Conservation (phyloP, 2,329 filamentous ascomycete genomes). For the Biscogniauxia mediterranea region DNA sequence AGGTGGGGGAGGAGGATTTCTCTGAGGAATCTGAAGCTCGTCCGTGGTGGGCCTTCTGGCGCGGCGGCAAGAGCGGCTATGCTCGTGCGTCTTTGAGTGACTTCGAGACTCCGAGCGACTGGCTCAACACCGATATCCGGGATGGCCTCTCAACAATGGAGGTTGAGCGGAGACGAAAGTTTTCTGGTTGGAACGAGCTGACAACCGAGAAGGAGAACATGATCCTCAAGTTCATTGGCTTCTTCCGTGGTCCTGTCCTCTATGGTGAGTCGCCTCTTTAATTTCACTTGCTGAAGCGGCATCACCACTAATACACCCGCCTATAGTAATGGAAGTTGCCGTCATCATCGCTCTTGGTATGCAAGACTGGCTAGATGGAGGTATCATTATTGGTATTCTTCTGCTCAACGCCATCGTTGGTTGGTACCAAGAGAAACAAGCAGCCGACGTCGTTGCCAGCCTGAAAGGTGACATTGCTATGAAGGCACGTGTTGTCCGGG, state of each 20-base stretch:
- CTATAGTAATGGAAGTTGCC: constrained; percentile 69
- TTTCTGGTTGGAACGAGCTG: constrained; percentile 70
- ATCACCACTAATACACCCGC: constrained; percentile 9
- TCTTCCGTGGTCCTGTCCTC: constrained; percentile 74
- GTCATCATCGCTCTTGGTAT: constrained; percentile 70
- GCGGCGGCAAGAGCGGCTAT: constrained; percentile 27
- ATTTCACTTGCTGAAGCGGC: background rate
- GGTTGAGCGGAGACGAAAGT: constrained; percentile 63
- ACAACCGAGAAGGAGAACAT: constrained; percentile 73
- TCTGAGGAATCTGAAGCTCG: constrained; percentile 23
- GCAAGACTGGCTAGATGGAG: constrained; percentile 70
- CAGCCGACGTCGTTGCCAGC: constrained; percentile 68
- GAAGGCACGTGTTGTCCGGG: constrained; percentile 65
- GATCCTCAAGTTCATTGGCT: constrained; percentile 71
- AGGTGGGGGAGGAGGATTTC: constrained; percentile 31
- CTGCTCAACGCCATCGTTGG: constrained; percentile 69
- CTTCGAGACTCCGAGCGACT: constrained; percentile 60
- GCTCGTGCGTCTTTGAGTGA: constrained; percentile 28
- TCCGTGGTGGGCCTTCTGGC: constrained; percentile 40
- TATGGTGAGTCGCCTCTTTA: constrained; percentile 54
- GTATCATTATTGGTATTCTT: constrained; percentile 72
- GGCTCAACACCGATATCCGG: constrained; percentile 66
- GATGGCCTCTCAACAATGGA: constrained; percentile 58
- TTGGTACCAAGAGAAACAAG: constrained; percentile 78
- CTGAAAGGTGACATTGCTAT: constrained; percentile 75